Base-by-base conservation (phyloP, 768 basidiomycete genomes). In the Suillus subaureus region DNA sequence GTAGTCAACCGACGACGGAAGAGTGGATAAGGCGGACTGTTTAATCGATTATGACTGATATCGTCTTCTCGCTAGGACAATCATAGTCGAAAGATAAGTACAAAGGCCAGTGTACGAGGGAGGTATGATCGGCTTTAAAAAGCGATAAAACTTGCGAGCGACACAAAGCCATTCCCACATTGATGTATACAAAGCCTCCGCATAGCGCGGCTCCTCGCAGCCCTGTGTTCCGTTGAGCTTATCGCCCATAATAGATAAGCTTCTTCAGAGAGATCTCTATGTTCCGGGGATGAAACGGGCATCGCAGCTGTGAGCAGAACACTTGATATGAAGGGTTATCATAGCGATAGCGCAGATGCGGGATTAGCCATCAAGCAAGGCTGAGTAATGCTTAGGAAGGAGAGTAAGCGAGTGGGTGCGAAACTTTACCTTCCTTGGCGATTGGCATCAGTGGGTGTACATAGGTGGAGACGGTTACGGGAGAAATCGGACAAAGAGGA, bases 141-240 rank as follows among this genome's bases (percentile, higher is more conserved):
- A 18, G 37, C 26, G 23, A 26, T 58, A 37, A 23, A 4, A 11
- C 4, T n/a, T 4, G 21, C 56, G 7, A 23, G 26, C 58, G 42
- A 60, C 58, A 60, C 58, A 42, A 60, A 28, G 58, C 5, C 4
- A 18, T 39, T 60, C 58, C 42, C 40, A 60, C 40, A 28, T 28
- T 18, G 39, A 16, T 18, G 9, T 55, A 31, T 40, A 54, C 8
- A 37, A 9, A 57, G 56, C 23, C 0, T 57, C 37, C 26, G 11
- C 23, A 12, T 37, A 12, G 39, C 18, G 9, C 56, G 37, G 37
- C 9, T n/a, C 55, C 55, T 57, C 23, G 37, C 35, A 58, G 33
- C 4, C 4, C n/a, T 21, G 5, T 57, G 11, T 28, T 28, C 15
- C 28, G 57, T 42, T 2, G 7, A 8, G 39, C 39, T 60, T 40